These are phyloP conservation scores for Aspergillus homomorphus DNA, from an alignment of 495 filamentous ascomycete genomes.

Conservation along the genomic window DNA sequence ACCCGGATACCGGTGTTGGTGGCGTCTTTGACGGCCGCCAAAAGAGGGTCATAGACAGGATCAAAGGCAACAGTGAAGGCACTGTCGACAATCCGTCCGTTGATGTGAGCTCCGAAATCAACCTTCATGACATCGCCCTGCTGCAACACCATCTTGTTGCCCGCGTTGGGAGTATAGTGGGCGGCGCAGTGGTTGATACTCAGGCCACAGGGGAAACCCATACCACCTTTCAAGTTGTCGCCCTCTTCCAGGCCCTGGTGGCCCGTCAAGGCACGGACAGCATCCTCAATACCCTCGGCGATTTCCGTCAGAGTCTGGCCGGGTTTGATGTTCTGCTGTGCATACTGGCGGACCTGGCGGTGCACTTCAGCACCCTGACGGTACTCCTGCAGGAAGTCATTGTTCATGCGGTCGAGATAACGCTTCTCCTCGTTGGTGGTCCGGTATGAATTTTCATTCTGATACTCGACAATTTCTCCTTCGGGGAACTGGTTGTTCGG, in stretches of 20 bases:
- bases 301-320: conserved; percentile 78
- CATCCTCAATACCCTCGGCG: conserved; percentile 81
- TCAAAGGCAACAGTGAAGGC: conserved; percentile 90
- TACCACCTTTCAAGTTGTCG: conserved; percentile 72
- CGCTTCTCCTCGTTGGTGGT: conserved; percentile 87
- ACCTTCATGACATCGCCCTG: conserved; percentile 90
- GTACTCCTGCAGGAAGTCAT: conserved; percentile 81
- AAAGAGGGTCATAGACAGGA: conserved; percentile 77
- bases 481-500: conserved; percentile 69
- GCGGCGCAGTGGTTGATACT: conserved; percentile 86
- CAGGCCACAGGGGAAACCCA: conserved; percentile 86
- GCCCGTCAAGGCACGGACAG: conserved; percentile 72
- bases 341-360: conserved; percentile 82
- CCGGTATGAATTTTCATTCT: conserved; percentile 73
- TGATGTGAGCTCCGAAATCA: conserved; percentile 88
- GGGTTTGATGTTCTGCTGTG: conserved; percentile 75
- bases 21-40: conserved; percentile 77
- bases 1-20: conserved; percentile 80
- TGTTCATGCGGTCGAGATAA: conserved; percentile 77
- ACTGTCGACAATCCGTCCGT: conserved; percentile 87
- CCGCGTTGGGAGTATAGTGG: conserved; percentile 90
- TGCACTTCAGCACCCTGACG: conserved; percentile 85
- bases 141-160: conserved; percentile 77
- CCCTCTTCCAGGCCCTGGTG: conserved; percentile 78
- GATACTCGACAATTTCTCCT: conserved; percentile 76